These are phyloP conservation scores for Silene uniflora DNA, from an alignment of 148 eudicot species.

Conservation along the genomic window DNA sequence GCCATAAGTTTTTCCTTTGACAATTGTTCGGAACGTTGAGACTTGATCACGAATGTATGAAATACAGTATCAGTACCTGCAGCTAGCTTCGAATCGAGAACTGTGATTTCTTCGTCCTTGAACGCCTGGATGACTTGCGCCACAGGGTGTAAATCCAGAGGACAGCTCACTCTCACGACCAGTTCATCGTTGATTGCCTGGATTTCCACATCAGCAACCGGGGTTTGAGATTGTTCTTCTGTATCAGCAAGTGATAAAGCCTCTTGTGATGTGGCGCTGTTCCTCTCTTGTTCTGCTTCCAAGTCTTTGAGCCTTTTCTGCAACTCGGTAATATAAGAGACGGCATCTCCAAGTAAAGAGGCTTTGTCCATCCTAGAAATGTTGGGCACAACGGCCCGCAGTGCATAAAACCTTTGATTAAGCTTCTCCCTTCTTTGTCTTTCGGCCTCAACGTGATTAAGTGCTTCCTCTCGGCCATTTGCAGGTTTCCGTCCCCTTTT, in stretches of 20 bases:
- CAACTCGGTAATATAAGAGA: slow-evolving; percentile 76
- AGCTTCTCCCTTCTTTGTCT: slow-evolving; percentile 83
- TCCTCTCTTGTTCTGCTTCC: slow-evolving; percentile 55
- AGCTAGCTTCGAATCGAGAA: slow-evolving; percentile 57
- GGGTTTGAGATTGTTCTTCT: slow-evolving; percentile 13
- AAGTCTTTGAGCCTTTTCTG: slow-evolving; percentile 71
- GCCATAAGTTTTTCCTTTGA: slow-evolving; percentile 66
- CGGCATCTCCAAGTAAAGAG: slow-evolving; percentile 83
- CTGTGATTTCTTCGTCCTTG: slow-evolving; percentile 46
- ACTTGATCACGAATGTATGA: slow-evolving; percentile 66
- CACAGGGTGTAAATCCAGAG: slow-evolving; percentile 67
- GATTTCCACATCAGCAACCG: slow-evolving; percentile 44
- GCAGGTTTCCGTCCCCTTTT: slow-evolving; percentile 47
- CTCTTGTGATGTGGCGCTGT: slow-evolving; percentile 34
- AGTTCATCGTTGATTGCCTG: slow-evolving; percentile 49
- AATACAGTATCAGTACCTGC: slow-evolving; percentile 55
- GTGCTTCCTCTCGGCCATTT: slow-evolving; percentile 44
- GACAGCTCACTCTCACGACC: slow-evolving; percentile 54
- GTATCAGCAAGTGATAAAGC: background rate
- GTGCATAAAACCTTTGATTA: slow-evolving; percentile 81
- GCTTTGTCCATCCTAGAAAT: slow-evolving; percentile 96
- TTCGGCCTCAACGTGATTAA: slow-evolving; percentile 93
- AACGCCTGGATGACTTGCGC: slow-evolving; percentile 57
- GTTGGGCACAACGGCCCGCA: slow-evolving; percentile 86
- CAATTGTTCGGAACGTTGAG: slow-evolving; percentile 50